These are phyloP conservation scores for Neurospora terricola DNA, from an alignment of 495 filamentous ascomycete species.

Conservation along the genomic window DNA sequence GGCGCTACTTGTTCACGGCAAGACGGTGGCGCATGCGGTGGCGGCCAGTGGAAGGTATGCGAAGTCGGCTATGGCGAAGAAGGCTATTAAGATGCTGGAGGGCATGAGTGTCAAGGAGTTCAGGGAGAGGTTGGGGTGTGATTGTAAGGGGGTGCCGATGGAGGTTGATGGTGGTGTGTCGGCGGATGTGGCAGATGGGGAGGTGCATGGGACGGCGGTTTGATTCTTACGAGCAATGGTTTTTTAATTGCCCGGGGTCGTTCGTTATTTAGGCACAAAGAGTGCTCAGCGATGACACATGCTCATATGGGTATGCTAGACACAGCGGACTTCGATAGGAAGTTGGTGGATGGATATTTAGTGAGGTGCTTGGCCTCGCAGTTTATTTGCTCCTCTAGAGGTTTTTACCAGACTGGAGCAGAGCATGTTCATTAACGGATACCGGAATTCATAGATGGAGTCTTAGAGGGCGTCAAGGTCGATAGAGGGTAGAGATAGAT, in stretches of 20 bases:
- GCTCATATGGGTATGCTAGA: background rate
- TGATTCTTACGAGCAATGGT: background rate
- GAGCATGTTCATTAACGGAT: background rate
- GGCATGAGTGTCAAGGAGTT: constrained; percentile 51
- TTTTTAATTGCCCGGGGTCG: too few species aligned
- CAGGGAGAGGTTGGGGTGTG: constrained; percentile 48
- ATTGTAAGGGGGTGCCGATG: constrained; percentile 35
- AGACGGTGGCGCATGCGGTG: constrained; percentile 51
- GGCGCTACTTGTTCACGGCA: constrained; percentile 67
- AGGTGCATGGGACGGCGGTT: constrained; percentile 6
- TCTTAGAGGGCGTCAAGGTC: too few species aligned
- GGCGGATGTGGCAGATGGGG: background rate
- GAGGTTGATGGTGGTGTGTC: background rate
- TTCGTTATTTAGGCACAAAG: background rate
- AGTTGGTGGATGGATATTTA: background rate
- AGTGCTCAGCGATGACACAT: background rate
- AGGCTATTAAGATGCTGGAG: constrained; percentile 50
- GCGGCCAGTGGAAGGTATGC: constrained; percentile 59
- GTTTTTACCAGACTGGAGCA: background rate
- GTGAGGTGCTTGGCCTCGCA: background rate
- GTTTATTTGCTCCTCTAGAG: background rate
- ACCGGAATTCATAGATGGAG: background rate
- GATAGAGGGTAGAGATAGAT: background rate
- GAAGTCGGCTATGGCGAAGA: constrained; percentile 61
- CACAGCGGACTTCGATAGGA: background rate